Evolutionary conservation across 805 yeast genomes (phyloP), one percentile per base, ranked within the genome.

Genomic region (Candida incommunis): DNA sequence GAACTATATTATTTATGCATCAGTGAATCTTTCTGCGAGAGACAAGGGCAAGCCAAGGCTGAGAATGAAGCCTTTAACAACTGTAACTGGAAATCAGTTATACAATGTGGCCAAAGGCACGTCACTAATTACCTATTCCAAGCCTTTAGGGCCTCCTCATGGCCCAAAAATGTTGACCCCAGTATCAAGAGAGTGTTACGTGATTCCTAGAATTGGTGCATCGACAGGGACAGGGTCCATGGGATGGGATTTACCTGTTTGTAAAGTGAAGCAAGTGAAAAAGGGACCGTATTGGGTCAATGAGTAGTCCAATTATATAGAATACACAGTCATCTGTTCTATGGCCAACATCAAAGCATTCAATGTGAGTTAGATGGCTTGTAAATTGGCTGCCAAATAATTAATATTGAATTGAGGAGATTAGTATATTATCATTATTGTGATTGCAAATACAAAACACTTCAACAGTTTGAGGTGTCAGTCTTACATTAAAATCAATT

Each of bases 211-310:
- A 46, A 77, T 83, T 57, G 96, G 96, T 3, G 88, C 94, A 9
- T 71, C 78, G 4, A 68, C 80, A 40, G 94, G 94, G 9, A 71
- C 78, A 35, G 96, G 95, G 20, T 83, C 85, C 21, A 69, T 81
- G 23, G 95, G 95, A 5, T 90, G 96, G 94, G 96, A 90, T 54
- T 63, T 90, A 43, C 94, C 92, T 4, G 82, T 79, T 2, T 67
- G 80, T 23, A 80, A 85, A 58, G 92, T 87, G 2, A 67, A 67
- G 1, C 96, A 90, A 59, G 70, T 67, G 48, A 83, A 80, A 56
- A 60, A 67, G 4, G 63, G 71, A 27, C 92, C 94, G 0, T 67
- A 66, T 23, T 90, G 96, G 96, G 65, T 65, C 16, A 37, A 37
- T 20, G 23, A 18, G 9, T 22, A 37, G 43, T 18, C 15, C 27